Evolutionary conservation across 441 rosid species (phyloP), one percentile per base, ranked within the genome.

Genomic region (Sinapis alba): DNA sequence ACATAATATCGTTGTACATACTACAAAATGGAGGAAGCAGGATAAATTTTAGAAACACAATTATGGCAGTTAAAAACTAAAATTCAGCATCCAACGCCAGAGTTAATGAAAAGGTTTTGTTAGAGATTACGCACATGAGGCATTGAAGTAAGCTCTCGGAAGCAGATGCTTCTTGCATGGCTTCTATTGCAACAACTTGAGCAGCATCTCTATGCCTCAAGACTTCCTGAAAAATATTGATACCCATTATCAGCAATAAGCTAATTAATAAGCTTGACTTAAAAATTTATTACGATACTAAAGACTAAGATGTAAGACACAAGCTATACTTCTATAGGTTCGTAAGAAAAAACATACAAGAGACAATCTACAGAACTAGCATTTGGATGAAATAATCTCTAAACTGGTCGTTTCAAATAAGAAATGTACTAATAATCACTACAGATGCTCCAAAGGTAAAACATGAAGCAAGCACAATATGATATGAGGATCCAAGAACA

Each of bases 81-180:
- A 10, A 43, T 50, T n/a, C 10, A 56, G 65, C 20, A 63, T 73
- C 6, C 6, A 24, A 73, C 27, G 1, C 36, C 41, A 2, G 4
- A 51, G 24, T 4, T 1, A 30, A 11, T 19, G 6, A 12, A 36
- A 3, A 60, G 50, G 1, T 34, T 51, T 26, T 11, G 62, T 10
- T 23, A 51, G 38, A 67, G 45, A 51, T 66, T 74, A 41, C 80
- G 69, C 79, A 96, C 99, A 96, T 90, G 71, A 96, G 84, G 78
- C 99, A 96, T 58, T 82, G 88, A 67, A 96, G 97, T 76, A 96
- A 84, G 83, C 93, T 90, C 86, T 93, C 97, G 15, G 97, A 83
- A 78, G 88, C 94, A 74, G 97, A 86, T 63, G 99, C 98, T 85
- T 93, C 99, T 75, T 89, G 98, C 82, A 96, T 77, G 77, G 99